Evolutionary conservation across 1,284 basidiomycete species (phyloP).

Genomic region (Papiliotrema fonsecae): DNA sequence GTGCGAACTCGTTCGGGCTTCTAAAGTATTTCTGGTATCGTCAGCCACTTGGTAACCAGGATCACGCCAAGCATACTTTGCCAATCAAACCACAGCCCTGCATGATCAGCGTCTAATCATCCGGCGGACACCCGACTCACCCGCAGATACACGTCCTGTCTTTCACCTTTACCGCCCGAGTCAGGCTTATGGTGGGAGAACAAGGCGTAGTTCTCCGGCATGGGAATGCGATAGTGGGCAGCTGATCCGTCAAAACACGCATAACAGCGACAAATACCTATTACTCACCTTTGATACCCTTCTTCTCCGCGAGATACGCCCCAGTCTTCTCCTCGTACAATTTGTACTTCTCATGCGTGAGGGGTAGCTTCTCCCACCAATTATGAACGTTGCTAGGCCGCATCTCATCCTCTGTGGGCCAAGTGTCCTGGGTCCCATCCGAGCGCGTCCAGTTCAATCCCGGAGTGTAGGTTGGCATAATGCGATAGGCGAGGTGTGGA

Average conservation of each 20-base stretch:
- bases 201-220: slow-evolving; percentile 34
- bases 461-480: slow-evolving; percentile 7
- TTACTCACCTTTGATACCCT: slow-evolving; percentile 10
- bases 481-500: neutral
- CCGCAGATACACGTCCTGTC: slow-evolving; percentile 32
- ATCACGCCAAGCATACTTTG: too few species aligned
- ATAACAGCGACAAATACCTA: neutral
- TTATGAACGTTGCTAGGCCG: slow-evolving; percentile 8
- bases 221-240: slow-evolving; percentile 11
- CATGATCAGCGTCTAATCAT: neutral
- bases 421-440: slow-evolving; percentile 17
- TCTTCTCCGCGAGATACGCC: slow-evolving; percentile 16
- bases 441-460: slow-evolving; percentile 21
- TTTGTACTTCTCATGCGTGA: slow-evolving; percentile 17
- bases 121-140: slow-evolving; percentile 16
- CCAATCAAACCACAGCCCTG: too few species aligned
- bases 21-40: slow-evolving; percentile 13
- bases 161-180: slow-evolving; percentile 9
- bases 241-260: neutral
- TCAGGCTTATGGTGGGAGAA: slow-evolving; percentile 28
- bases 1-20: slow-evolving; percentile 27
- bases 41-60: neutral
- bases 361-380: slow-evolving; percentile 13
- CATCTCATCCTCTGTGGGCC: slow-evolving; percentile 10
- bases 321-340: slow-evolving; percentile 29